phyloP scores from a whole-genome alignment of 345 rosid species.

The Hibiscus tridactylites region DNA sequence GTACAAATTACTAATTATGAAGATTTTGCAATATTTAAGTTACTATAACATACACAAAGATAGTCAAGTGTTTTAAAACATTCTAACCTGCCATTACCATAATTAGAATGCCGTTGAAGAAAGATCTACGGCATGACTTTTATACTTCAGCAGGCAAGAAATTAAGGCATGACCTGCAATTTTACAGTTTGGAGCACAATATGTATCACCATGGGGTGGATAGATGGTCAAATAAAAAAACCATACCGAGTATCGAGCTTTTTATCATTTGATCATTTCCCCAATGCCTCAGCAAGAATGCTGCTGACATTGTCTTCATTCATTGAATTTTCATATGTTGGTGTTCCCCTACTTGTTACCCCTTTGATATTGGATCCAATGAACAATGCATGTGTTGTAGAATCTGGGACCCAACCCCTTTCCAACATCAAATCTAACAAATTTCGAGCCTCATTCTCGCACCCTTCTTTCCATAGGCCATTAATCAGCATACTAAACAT shows the following conservation, averaged over 20 bases:
- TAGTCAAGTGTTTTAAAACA: neutral
- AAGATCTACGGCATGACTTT: neutral
- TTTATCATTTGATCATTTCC: neutral
- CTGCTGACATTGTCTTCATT: slow-evolving; percentile 27
- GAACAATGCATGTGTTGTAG: slow-evolving; percentile 35
- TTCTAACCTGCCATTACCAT: slow-evolving; percentile 1
- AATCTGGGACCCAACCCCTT: slow-evolving; percentile 47
- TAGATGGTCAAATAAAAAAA: neutral
- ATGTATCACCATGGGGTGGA: neutral
- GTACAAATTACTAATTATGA: neutral
- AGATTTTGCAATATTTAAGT: neutral
- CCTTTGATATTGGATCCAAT: slow-evolving; percentile 24
- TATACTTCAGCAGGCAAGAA: neutral
- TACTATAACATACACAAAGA: neutral
- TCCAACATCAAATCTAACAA: slow-evolving; percentile 44
- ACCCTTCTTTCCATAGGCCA: slow-evolving; percentile 44
- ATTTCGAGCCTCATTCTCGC: slow-evolving; percentile 20
- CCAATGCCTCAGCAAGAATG: slow-evolving; percentile 38
- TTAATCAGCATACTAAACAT: slow-evolving; percentile 29
- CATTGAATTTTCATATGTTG: slow-evolving; percentile 2
- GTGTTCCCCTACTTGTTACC: slow-evolving; percentile 12
- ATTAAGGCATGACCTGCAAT: neutral
- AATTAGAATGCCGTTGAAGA: neutral
- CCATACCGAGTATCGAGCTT: neutral
- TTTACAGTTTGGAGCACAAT: neutral